phyloP scores from a whole-genome alignment of 2,329 filamentous ascomycete genomes.

The Phaeosphaeria sp. region DNA sequence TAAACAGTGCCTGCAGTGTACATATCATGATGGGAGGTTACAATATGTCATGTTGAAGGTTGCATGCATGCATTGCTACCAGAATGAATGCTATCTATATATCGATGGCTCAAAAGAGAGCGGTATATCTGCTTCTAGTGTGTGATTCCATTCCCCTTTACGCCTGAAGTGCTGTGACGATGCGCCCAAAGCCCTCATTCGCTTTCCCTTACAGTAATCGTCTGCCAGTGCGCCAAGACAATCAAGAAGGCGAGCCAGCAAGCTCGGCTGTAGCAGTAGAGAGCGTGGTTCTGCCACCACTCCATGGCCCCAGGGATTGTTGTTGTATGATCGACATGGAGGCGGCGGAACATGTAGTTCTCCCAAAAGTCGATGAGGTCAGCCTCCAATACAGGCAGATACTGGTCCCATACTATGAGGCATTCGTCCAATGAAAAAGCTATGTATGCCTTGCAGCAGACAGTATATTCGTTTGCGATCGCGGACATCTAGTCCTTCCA shows the following conservation, averaged over 20 bases:
- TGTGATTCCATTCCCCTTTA: not conserved
- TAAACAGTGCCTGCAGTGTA: not conserved
- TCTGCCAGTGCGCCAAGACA: conserved; percentile 5
- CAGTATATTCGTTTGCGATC: too few species aligned
- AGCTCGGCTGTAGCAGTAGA: not conserved
- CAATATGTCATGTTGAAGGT: not conserved
- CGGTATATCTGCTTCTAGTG: not conserved
- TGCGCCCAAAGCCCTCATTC: conserved; percentile 14
- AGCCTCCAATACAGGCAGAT: not conserved
- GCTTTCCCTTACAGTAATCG: not conserved
- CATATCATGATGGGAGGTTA: not conserved
- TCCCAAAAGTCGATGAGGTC: not conserved
- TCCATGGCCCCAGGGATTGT: not conserved
- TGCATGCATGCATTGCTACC: not conserved
- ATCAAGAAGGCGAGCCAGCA: conserved; percentile 3
- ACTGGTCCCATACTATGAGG: not conserved
- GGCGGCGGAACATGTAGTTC: not conserved
- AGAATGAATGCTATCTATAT: not conserved
- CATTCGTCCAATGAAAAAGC: not conserved
- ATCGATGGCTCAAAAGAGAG: not conserved
- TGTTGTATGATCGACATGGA: not conserved
- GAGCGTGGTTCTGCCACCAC: conserved; percentile 1
- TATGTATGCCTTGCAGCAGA: not conserved
- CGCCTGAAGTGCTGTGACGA: not conserved
- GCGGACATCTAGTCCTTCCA: conserved; percentile 61